phyloP scores from a whole-genome alignment of 1,284 basidiomycete species.

The Leccinum angustisporum region DNA sequence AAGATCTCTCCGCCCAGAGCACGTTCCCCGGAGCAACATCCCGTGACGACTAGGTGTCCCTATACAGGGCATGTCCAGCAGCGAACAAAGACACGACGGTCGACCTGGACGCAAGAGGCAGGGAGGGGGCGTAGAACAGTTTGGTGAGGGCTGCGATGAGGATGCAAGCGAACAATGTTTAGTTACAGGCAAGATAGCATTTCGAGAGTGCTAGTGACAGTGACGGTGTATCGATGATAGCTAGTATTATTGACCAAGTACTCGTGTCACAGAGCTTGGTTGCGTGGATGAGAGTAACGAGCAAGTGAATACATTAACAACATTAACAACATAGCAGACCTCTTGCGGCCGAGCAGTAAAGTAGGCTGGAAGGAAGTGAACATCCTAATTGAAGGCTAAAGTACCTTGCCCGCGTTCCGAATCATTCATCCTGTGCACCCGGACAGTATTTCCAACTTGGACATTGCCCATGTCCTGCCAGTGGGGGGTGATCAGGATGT shows the following conservation, averaged over 20 bases:
- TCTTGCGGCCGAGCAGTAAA: not conserved
- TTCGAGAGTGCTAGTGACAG: not conserved
- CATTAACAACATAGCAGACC: slow-evolving; percentile 3
- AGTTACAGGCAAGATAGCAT: slow-evolving; percentile 8
- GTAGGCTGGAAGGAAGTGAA: not conserved
- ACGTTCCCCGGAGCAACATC: slow-evolving; percentile 28
- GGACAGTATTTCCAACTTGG: slow-evolving; percentile 57
- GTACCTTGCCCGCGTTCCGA: slow-evolving; percentile 68
- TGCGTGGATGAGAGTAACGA: slow-evolving; percentile 1
- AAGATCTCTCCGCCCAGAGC: not conserved
- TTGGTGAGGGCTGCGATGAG: slow-evolving; percentile 1
- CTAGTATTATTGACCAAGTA: not conserved
- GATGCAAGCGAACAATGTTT: slow-evolving; percentile 6
- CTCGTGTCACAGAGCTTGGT: not conserved
- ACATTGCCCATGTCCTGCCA: slow-evolving; percentile 71
- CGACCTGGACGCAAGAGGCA: slow-evolving; percentile 25
- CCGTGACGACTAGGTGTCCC: slow-evolving; percentile 11
- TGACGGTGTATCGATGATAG: not conserved
- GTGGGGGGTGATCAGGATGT: slow-evolving; percentile 86
- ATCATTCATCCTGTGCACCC: slow-evolving; percentile 78
- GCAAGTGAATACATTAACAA: slow-evolving; percentile 8
- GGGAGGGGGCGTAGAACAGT: slow-evolving; percentile 20
- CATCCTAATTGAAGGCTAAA: slow-evolving; percentile 40
- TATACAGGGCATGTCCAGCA: slow-evolving; percentile 30
- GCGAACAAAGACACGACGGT: slow-evolving; percentile 30